phyloP scores from a whole-genome alignment of 2,329 filamentous ascomycete species.

The Fusarium sp. region DNA sequence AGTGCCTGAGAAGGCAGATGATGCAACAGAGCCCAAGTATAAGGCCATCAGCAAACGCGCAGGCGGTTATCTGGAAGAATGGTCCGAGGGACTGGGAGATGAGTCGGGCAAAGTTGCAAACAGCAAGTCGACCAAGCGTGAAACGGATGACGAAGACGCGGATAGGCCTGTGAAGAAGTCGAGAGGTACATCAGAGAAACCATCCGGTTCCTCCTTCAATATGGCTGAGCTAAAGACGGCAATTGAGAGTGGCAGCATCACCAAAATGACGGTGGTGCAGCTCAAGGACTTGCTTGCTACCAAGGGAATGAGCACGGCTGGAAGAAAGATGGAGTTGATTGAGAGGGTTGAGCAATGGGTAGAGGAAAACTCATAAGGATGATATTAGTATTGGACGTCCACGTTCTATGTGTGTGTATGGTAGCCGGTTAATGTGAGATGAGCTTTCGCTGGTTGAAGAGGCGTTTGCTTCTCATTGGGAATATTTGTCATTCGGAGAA shows the following conservation, averaged over 20 bases:
- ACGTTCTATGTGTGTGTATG: not conserved
- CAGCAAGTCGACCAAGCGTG: constrained; percentile 64
- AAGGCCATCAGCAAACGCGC: constrained; percentile 91
- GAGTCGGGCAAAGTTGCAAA: constrained; percentile 59
- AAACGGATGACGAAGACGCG: constrained; percentile 61
- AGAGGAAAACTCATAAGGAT: constrained; percentile 58
- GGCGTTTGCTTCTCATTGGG: constrained; percentile 20
- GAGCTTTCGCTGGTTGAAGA: not conserved
- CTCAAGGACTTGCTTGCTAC: constrained; percentile 63
- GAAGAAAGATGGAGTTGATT: constrained; percentile 67
- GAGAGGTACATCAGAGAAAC: constrained; percentile 53
- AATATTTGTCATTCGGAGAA: not conserved
- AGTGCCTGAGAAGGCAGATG: constrained; percentile 77
- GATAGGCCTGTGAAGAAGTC: constrained; percentile 63
- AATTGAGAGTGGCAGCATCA: constrained; percentile 60
- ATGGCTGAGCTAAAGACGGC: constrained; percentile 62
- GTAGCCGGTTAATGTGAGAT: constrained; percentile 8
- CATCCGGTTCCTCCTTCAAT: constrained; percentile 55
- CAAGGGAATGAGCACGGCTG: constrained; percentile 63
- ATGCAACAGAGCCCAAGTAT: constrained; percentile 87
- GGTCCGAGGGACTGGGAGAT: constrained; percentile 76
- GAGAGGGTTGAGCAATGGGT: constrained; percentile 70
- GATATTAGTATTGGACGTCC: not conserved
- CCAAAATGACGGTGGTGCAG: constrained; percentile 68
- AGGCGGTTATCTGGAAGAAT: constrained; percentile 82